Evolutionary conservation across 768 basidiomycete species (phyloP), one percentile per base, ranked within the genome.

Genomic region (Russula earlei): DNA sequence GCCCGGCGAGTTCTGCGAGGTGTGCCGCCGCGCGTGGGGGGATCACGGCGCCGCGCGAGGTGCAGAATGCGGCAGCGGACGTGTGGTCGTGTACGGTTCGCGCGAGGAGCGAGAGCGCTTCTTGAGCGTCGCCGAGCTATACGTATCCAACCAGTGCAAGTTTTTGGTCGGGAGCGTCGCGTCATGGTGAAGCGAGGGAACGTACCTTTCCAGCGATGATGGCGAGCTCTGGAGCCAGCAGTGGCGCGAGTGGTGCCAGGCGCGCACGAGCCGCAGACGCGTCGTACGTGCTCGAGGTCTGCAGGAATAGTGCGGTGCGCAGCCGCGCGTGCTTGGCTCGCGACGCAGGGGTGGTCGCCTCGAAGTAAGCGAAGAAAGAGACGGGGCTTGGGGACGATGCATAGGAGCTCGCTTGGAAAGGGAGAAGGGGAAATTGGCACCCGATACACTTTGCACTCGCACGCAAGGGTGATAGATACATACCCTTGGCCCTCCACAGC

Each of bases 41-140:
- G 4, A 96, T 71, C 22, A 95, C 78, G 20, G 81, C 79, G 5
- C 93, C 91, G 17, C 83, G 84, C 31, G 86, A 79, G 1, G 85
- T 78, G 64, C 93, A 95, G 68, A 93, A 96, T 5, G 83, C 78
- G 66, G 95, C 91, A 0, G 92, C 90, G 2, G 90, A 87, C 0
- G 78, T 71, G 0, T 79, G 74, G 66, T 97, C 94, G 49, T 77
- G 77, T 10, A 96, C 70, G 36, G 79, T 77, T 56, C 81, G 75
- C 7, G 85, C 85, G 7, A 97, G 79, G 1, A 78, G 73, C 7
- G 77, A 68, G 1, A 97, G 76, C 0, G 86, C 88, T 19, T 74
- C 70, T 11, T 72, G 76, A 62, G 91, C 84, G 46, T 82, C 71
- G 19, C 74, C 76, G 20, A 79, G 72, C 82, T 80, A 56, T 24